phyloP scores from a whole-genome alignment of 176 grass and related monocot species.

The Juncus effusus region DNA sequence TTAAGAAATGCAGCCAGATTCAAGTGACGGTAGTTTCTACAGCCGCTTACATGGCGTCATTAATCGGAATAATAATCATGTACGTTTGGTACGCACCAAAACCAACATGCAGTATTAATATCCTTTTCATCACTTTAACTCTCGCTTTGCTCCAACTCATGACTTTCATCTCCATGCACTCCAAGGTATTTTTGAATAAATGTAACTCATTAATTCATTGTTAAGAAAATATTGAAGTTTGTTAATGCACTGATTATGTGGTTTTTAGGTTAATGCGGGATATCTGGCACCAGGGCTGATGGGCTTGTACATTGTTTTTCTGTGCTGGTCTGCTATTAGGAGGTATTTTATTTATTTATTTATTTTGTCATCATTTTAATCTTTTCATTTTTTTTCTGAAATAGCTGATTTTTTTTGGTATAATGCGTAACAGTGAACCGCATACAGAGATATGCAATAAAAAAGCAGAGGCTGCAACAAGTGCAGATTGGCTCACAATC shows the following conservation, averaged over 20 bases:
- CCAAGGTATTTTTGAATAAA: slow-evolving; percentile 41
- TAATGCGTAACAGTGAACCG: slow-evolving; percentile 55
- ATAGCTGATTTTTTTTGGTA: neutral
- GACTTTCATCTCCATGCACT: slow-evolving; percentile 54
- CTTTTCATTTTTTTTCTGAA: neutral
- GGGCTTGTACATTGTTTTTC: slow-evolving; percentile 84
- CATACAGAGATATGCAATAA: slow-evolving; percentile 74
- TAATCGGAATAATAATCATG: slow-evolving; percentile 67
- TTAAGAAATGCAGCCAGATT: slow-evolving; percentile 47
- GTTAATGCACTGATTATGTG: neutral
- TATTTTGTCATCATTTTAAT: neutral
- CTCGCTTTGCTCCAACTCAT: slow-evolving; percentile 68
- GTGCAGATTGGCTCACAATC: slow-evolving; percentile 84
- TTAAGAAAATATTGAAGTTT: too few species aligned
- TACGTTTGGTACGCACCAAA: slow-evolving; percentile 82
- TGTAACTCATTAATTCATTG: neutral
- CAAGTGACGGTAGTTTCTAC: slow-evolving; percentile 57
- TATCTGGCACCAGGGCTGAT: slow-evolving; percentile 78
- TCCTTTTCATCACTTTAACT: slow-evolving; percentile 91
- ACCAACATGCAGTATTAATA: slow-evolving; percentile 55
- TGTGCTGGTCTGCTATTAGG: slow-evolving; percentile 89
- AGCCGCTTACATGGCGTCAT: slow-evolving; percentile 48
- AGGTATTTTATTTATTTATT: slow-evolving; percentile 39
- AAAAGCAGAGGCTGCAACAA: slow-evolving; percentile 59
- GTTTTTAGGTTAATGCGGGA: slow-evolving; percentile 67